Evolutionary conservation across 2,329 filamentous ascomycete genomes (phyloP).

Genomic region (Taxawa tesnikishii): DNA sequence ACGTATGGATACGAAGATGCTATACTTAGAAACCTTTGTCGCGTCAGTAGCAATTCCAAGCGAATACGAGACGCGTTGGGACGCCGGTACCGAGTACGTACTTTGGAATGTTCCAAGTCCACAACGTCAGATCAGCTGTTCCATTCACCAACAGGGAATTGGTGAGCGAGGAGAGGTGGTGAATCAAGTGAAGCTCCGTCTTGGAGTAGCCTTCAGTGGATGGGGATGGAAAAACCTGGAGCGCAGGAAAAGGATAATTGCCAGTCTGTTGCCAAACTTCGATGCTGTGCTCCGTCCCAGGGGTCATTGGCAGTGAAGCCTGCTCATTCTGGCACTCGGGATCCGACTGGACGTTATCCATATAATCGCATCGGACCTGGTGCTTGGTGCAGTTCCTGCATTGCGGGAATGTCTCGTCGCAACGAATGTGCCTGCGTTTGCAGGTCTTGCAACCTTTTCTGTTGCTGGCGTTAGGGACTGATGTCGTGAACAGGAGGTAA

Average conservation of each 20-base stretch:
- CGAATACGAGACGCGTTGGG: conserved; percentile 13
- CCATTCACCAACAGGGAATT: conserved; percentile 61
- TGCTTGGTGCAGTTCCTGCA: conserved; percentile 99
- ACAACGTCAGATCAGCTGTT: conserved; percentile 72
- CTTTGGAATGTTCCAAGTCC: conserved; percentile 88
- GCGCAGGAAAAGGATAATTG: conserved; percentile 71
- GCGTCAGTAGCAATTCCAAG: conserved; percentile 4
- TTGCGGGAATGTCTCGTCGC: conserved; percentile 95
- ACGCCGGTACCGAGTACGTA: no score
- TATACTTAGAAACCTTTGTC: conserved; percentile 68
- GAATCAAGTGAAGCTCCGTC: conserved; percentile 76
- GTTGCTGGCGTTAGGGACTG: no score
- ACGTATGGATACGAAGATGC: conserved; percentile 75
- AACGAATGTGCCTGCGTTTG: conserved; percentile 94
- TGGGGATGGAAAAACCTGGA: conserved; percentile 64
- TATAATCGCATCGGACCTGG: conserved; percentile 96
- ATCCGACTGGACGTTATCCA: conserved; percentile 65
- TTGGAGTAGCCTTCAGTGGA: conserved; percentile 60
- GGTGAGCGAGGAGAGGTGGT: conserved; percentile 79
- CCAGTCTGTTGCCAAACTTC: conserved; percentile 75
- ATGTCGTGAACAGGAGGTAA: background rate
- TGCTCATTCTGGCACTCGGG: conserved; percentile 39
- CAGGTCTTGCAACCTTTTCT: conserved; percentile 95
- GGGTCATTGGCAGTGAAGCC: conserved; percentile 67
- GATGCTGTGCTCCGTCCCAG: conserved; percentile 70